A percentile compares a stretch with the other conserved stretches of the same genome.
These are phyloP conservation scores for Aureobasidium zeae DNA, from an alignment of 2,329 filamentous ascomycete genomes.

Conservation along the genomic window DNA sequence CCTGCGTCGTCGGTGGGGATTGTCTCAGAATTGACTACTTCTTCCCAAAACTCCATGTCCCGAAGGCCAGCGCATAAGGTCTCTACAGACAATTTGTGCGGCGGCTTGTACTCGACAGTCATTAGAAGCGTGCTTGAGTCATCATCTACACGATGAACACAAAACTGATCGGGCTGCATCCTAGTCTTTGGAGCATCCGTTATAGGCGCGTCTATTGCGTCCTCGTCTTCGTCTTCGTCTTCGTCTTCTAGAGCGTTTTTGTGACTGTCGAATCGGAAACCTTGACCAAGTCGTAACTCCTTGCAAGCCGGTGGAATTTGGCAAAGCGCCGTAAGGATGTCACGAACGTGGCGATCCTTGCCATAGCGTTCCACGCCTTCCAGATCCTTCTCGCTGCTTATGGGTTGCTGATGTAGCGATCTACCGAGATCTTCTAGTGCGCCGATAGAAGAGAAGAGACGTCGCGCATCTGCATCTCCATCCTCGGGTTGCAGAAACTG, in stretches of 20 bases:
- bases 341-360: slow-evolving; percentile 9
- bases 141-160: slow-evolving; percentile 5
- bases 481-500: slow-evolving; percentile 5
- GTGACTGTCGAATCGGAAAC: slow-evolving; percentile 11
- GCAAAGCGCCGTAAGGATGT: slow-evolving; percentile 11
- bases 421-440: slow-evolving; percentile 7
- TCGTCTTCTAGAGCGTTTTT: slow-evolving; percentile 10
- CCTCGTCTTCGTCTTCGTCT: too few species aligned
- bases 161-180: slow-evolving; percentile 14
- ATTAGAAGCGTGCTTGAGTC: slow-evolving; percentile 8
- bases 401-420: not conserved
- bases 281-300: slow-evolving; percentile 12
- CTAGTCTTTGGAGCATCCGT: not conserved
- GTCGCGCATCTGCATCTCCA: slow-evolving; percentile 2
- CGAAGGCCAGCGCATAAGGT: slow-evolving; percentile 17
- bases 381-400: slow-evolving; percentile 16
- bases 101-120: slow-evolving; percentile 21
- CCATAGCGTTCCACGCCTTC: slow-evolving; percentile 4
- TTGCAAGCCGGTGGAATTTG: slow-evolving; percentile 1
- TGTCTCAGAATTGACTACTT: slow-evolving; percentile 19
- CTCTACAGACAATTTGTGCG: slow-evolving; percentile 20
- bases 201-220: not conserved
- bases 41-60: slow-evolving; percentile 20
- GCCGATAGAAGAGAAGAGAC: slow-evolving; percentile 6
- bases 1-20: slow-evolving; percentile 17